Conservation (phyloP, 2,329 filamentous ascomycete species). For the Periglandula ipomoeae region DNA sequence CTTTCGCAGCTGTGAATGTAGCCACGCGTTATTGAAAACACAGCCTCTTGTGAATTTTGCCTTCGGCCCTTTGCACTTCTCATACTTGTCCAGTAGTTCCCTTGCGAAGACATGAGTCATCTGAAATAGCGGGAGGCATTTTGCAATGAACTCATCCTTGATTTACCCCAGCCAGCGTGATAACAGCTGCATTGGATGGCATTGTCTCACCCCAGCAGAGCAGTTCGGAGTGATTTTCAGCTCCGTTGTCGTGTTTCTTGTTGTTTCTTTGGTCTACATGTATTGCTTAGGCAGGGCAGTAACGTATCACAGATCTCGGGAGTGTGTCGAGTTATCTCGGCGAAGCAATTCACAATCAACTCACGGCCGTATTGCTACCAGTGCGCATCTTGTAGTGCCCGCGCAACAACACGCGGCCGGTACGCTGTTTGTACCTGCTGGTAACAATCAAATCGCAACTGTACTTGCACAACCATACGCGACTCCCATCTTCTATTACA, state of each 20-base stretch:
- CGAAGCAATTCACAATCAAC: background rate
- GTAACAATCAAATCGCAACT: background rate
- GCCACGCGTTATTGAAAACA: too few species aligned
- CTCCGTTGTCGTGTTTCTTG: conserved; percentile 18
- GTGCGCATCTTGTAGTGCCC: background rate
- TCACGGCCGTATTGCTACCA: background rate
- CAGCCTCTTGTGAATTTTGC: too few species aligned
- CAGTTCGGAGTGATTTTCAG: conserved; percentile 32
- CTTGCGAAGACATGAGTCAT: too few species aligned
- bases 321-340: background rate
- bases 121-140: too few species aligned
- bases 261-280: conserved; percentile 22
- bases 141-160: background rate
- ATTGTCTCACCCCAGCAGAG: conserved; percentile 27
- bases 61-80: too few species aligned
- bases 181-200: conserved; percentile 25
- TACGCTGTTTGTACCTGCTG: background rate
- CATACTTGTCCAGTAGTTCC: too few species aligned
- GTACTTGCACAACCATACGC: background rate
- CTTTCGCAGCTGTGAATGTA: too few species aligned
- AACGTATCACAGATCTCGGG: background rate
- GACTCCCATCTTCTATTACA: background rate
- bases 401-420: background rate
- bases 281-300: conserved; percentile 24
- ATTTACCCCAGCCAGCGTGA: background rate